Percentiles rank a stretch among this genome's conserved stretches.
These are phyloP conservation scores for Podila epigama DNA, from an alignment of 192 early-diverging fungal species.

Conservation along the genomic window DNA sequence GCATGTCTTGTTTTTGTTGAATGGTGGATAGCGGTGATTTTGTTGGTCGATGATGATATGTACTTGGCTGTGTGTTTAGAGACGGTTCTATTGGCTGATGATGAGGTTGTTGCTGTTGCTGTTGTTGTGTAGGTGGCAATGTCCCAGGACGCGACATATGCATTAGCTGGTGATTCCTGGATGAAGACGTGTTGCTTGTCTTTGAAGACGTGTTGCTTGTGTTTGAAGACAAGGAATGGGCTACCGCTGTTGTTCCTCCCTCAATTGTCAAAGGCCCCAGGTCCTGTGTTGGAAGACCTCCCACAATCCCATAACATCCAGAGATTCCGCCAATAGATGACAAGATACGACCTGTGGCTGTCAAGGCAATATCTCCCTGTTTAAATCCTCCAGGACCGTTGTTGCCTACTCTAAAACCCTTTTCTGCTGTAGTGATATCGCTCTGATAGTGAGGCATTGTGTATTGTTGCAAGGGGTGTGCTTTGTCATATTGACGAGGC, in stretches of 20 bases:
- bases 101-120: not conserved
- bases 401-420: not conserved
- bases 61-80: not conserved
- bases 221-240: not conserved
- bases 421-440: not conserved
- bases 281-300: slow-evolving; percentile 2
- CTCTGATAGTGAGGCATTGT: not conserved
- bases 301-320: slow-evolving; percentile 20
- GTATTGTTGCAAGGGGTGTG: slow-evolving; percentile 1
- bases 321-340: slow-evolving; percentile 25
- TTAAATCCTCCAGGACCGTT: not conserved
- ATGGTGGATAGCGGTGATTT: not conserved
- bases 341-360: slow-evolving; percentile 23
- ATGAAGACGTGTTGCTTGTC: not conserved
- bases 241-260: not conserved
- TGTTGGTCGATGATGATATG: no score
- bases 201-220: not conserved
- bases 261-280: not conserved
- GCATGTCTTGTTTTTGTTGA: no score
- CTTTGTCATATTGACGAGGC: not conserved
- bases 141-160: no score
- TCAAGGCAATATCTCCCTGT: not conserved
- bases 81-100: not conserved
- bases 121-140: not conserved
- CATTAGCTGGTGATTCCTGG: not conserved